Evolutionary conservation across 768 basidiomycete genomes (phyloP).

Genomic region (Lactifluus piperatus): DNA sequence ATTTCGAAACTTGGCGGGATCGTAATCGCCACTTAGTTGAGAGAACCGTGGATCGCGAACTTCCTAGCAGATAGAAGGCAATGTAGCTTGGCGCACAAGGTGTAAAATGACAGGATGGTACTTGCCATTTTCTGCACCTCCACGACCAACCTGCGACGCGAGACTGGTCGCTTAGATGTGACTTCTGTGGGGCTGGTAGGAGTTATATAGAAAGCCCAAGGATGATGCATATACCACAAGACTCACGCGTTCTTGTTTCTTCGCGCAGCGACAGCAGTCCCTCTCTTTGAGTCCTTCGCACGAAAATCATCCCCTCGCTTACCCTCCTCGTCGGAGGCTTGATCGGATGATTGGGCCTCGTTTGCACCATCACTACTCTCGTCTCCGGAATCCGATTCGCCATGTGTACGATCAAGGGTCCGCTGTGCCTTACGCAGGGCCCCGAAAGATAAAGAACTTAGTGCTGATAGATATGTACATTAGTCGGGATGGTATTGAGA

Average conservation of each 20-base stretch:
- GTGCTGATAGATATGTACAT: neutral
- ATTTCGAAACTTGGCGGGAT: slow-evolving; percentile 51
- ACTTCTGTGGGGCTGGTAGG: slow-evolving; percentile 62
- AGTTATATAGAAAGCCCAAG: neutral
- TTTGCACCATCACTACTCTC: neutral
- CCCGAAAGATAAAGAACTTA: slow-evolving; percentile 15
- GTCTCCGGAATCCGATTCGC: neutral
- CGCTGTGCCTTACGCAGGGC: slow-evolving; percentile 17
- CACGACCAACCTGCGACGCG: slow-evolving; percentile 59
- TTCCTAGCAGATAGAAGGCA: slow-evolving; percentile 38
- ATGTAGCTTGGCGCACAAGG: neutral
- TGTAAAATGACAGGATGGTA: neutral
- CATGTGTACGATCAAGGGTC: slow-evolving; percentile 13
- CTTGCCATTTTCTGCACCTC: slow-evolving; percentile 59
- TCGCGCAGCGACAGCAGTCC: slow-evolving; percentile 39
- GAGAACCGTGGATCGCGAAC: slow-evolving; percentile 84
- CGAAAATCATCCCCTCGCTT: neutral
- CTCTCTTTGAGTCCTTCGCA: slow-evolving; percentile 29
- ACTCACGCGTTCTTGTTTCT: slow-evolving; percentile 83
- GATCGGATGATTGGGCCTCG: neutral
- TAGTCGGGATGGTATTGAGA: neutral
- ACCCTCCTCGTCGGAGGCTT: neutral
- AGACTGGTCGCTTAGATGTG: slow-evolving; percentile 79
- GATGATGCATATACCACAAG: neutral
- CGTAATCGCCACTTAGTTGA: slow-evolving; percentile 59